Evolutionary conservation across 108 stramenopile genomes (phyloP).

Genomic region (Parietichytrium sp.): DNA sequence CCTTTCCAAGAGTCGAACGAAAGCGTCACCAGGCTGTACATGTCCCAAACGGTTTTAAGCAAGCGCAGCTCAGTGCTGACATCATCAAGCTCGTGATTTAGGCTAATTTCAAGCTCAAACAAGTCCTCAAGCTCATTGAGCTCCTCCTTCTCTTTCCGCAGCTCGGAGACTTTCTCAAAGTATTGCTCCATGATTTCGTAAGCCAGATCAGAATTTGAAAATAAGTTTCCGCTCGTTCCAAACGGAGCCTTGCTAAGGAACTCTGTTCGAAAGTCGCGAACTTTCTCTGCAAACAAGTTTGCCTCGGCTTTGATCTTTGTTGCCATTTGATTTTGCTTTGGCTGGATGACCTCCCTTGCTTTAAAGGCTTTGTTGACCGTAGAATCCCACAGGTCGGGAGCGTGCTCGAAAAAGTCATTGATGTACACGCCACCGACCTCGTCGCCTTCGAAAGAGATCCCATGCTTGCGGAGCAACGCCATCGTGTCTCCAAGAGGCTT

Average conservation of each 20-base stretch:
- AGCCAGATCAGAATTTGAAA: neutral
- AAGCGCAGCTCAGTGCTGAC: conserved; percentile 33
- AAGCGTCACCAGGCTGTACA: neutral
- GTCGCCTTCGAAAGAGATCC: conserved; percentile 46
- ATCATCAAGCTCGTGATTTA: neutral
- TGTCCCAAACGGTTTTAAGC: conserved; percentile 49
- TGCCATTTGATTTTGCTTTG: conserved; percentile 49
- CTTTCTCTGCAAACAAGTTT: neutral
- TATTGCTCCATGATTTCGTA: conserved; percentile 44
- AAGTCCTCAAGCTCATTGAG: conserved; percentile 50
- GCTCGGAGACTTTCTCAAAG: neutral
- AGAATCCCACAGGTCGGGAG: conserved; percentile 50
- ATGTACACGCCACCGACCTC: conserved; percentile 39
- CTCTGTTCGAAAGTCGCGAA: neutral
- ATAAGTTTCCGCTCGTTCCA: neutral
- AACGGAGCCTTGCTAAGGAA: conserved; percentile 46
- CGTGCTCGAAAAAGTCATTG: conserved; percentile 51
- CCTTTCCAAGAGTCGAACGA: conserved; percentile 47
- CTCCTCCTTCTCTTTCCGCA: conserved; percentile 33
- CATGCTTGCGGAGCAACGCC: conserved; percentile 42
- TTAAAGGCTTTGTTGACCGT: conserved; percentile 52
- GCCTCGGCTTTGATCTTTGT: conserved; percentile 44
- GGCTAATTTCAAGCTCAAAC: conserved; percentile 44
- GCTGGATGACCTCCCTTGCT: conserved; percentile 56
- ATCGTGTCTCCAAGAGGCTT: conserved; percentile 49